Conservation (phyloP, 768 basidiomycete genomes). For the Hydnomerulius pinastri region DNA sequence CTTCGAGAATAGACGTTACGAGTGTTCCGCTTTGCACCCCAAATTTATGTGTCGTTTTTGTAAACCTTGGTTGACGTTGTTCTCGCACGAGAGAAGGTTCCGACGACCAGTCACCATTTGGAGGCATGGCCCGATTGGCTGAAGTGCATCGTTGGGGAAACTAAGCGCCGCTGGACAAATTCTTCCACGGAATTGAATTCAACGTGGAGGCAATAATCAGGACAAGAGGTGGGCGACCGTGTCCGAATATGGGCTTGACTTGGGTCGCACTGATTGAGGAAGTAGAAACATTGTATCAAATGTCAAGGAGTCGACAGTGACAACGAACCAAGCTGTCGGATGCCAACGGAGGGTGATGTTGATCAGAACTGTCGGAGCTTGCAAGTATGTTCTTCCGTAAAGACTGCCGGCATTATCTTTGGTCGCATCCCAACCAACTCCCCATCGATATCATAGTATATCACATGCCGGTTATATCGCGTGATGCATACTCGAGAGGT, state of each 20-base stretch:
- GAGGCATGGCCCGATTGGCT: neutral
- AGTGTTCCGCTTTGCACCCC: constrained; percentile 11
- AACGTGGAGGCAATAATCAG: constrained; percentile 4
- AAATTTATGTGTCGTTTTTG: constrained; percentile 12
- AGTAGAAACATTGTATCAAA: constrained; percentile 16
- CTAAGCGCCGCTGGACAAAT: neutral
- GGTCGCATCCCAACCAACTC: neutral
- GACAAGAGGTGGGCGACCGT: neutral
- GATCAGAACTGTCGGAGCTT: constrained; percentile 2
- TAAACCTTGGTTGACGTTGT: constrained; percentile 29
- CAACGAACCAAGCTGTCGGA: too few relatives aligned
- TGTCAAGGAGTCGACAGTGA: too few relatives aligned
- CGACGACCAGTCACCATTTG: constrained; percentile 7
- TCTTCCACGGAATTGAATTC: constrained; percentile 6
- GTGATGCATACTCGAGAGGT: constrained; percentile 16
- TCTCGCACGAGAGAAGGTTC: constrained; percentile 10
- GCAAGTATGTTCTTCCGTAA: constrained; percentile 1
- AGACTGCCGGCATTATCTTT: constrained; percentile 15
- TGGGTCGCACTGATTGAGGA: constrained; percentile 26
- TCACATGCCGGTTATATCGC: constrained; percentile 6
- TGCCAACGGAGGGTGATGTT: too few relatives aligned
- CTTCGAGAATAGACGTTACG: constrained; percentile 3
- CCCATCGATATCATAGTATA: constrained; percentile 3
- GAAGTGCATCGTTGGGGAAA: constrained; percentile 1
- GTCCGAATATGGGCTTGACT: neutral